Base-by-base conservation (phyloP, 371 early-diverging fungal species). In the Amoeboaphelidium protococcarum region DNA sequence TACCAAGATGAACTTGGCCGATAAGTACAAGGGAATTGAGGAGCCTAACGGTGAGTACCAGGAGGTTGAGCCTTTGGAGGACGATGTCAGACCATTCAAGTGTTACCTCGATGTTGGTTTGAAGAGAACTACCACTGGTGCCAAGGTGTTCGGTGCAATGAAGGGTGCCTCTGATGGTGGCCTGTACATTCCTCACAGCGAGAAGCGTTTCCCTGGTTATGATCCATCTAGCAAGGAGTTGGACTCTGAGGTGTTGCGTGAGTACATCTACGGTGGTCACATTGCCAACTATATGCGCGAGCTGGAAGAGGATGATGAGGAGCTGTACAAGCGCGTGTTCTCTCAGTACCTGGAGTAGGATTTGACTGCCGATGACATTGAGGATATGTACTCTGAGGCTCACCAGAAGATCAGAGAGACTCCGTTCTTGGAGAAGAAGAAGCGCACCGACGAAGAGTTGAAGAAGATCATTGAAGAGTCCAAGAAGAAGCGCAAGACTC, bases 161-260 rank as follows among this genome's bases (percentile, higher is more conserved):
- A 99, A 98, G 83, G 99, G 99, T 71, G 97, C 97, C 58, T 88
- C 87, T 62, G 99, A 99, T 73, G 97, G 97, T 69, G 99, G 99
- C 67, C 65, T 99, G 60, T 76, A 72, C 66, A 74, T 99, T 58
- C 99, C 99, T 60, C 96, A 99, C 87, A 72, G 74, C 58, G 92
- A 91, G 71, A 75, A 73, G 68, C 88, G 94, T 63, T 95, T 99
- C 82, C 88, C 87, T 57, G 99, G 98, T 64, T 98, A 75, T 72
- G 82, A 86, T 70, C 67, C 76, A 47, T 77, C 75, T 59, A 61
- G 74, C 61, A 88, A 94, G 76, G 64, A 71, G 60, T 76, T 92
- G 58, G 90, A 99, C 61, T 73, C 94, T 57, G 89, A 95, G 65
- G 68, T 80, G 51, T 76, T 99, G 53, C 80, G 86, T 65, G 76